Base-by-base conservation (phyloP, 78 protist species). In the Cyanophora paradoxa region DNA sequence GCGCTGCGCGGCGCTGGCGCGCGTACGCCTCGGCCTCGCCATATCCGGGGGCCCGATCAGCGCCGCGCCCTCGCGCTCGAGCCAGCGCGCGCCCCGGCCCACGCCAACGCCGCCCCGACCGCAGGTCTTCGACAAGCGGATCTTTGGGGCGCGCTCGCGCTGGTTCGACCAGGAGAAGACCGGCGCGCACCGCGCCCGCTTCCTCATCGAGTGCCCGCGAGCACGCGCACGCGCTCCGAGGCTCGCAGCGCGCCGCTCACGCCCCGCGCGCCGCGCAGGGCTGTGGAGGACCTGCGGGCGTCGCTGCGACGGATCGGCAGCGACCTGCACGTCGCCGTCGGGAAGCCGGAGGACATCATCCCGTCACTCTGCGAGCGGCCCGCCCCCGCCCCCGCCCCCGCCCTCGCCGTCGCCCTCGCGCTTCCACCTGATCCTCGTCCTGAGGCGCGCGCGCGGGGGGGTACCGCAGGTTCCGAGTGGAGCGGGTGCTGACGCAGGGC, bases 271-370 rank as follows among this genome's bases (percentile, higher is more conserved):
- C n/a, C n/a, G n/a, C n/a, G n/a, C n/a, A n/a, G n/a, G n/a, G n/a
- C n/a, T 0, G 80, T 82, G 20, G 39, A 11, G 14, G 80, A 77
- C 39, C 62, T 82, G 17, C 42, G 76, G 36, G 1, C 19, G 3
- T 6, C 3, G 17, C 73, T 82, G 14, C 68, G 46, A 16, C 10
- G 10, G 24, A 3, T 58, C 22, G 86, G 78, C 30, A 10, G 46
- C 48, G 82, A 70, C 56, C 63, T 82, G 64, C 46, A 76, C 26
- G 82, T 82, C 1, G 62, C 57, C 37, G 17, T 30, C 13, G 86
- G 78, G 16, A 40, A 17, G 64, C 86, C 86, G 0, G 86, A 75
- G 50, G 70, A n/a, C 42, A 41, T 76, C 63, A 0, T 77, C 1
- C 67, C 77, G 0, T 1, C 4, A n/a, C 59, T 73, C 37, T 13